Percentiles rank a stretch among this genome's conserved stretches.
phyloP scores from a whole-genome alignment of 2,329 filamentous ascomycete species.

The Ophiostoma tasmaniense region DNA sequence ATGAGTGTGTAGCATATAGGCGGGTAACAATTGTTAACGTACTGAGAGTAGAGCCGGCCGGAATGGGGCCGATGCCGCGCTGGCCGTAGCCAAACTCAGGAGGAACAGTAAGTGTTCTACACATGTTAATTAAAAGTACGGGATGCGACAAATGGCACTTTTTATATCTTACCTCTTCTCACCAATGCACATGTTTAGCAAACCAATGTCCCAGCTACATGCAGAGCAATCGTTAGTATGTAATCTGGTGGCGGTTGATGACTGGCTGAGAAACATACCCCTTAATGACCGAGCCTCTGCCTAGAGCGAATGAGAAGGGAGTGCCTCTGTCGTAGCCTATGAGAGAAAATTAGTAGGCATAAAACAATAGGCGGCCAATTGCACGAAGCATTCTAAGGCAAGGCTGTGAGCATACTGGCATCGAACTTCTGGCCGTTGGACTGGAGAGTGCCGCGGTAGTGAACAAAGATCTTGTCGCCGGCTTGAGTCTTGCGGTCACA shows the following conservation, averaged over 20 bases:
- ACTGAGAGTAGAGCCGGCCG: slow-evolving; percentile 69
- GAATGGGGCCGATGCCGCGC: slow-evolving; percentile 70
- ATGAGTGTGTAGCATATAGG: neutral
- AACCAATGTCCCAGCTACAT: slow-evolving; percentile 74
- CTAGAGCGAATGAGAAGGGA: slow-evolving; percentile 74
- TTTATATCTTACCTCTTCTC: slow-evolving; percentile 57
- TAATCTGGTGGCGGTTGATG: neutral
- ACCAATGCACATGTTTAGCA: slow-evolving; percentile 90
- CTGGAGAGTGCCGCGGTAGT: slow-evolving; percentile 78
- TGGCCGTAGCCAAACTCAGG: slow-evolving; percentile 77
- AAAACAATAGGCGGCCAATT: neutral
- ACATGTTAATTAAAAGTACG: neutral
- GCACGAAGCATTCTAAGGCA: neutral
- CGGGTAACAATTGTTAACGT: slow-evolving; percentile 26
- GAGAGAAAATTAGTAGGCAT: neutral
- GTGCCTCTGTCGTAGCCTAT: slow-evolving; percentile 54
- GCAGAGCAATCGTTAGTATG: neutral
- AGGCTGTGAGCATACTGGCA: slow-evolving; percentile 42
- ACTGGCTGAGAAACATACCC: slow-evolving; percentile 46
- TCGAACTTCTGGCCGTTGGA: slow-evolving; percentile 73
- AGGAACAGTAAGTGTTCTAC: slow-evolving; percentile 75
- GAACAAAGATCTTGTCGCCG: slow-evolving; percentile 75
- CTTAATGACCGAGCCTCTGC: slow-evolving; percentile 76
- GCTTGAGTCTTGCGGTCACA: slow-evolving; percentile 69
- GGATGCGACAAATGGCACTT: neutral